These are phyloP conservation scores for Periconia sp. DNA, from an alignment of 2,329 filamentous ascomycete genomes.

Conservation along the genomic window DNA sequence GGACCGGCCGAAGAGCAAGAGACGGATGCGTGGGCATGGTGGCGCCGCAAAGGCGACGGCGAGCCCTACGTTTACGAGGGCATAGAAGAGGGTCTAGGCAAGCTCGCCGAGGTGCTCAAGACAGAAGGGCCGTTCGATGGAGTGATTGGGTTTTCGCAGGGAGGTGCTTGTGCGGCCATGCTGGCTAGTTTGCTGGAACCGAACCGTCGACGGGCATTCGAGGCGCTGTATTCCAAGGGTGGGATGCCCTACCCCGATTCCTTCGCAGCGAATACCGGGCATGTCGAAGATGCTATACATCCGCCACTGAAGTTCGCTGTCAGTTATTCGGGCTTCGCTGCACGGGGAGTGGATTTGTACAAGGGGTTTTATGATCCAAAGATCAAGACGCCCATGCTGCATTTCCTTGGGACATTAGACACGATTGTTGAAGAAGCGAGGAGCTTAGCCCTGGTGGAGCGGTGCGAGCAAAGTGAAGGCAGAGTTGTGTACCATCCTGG, in stretches of 20 bases:
- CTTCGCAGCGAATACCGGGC: conserved; percentile 47
- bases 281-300: conserved; percentile 50
- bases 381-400: conserved; percentile 78
- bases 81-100: conserved; percentile 70
- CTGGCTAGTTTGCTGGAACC: conserved; percentile 74
- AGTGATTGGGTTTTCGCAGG: conserved; percentile 45
- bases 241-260: conserved; percentile 60
- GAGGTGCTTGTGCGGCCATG: conserved; percentile 68
- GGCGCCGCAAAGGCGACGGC: conserved; percentile 69
- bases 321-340: conserved; percentile 78
- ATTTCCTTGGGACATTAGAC: conserved; percentile 84
- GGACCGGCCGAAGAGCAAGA: conserved; percentile 58
- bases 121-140: conserved; percentile 44
- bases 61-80: conserved; percentile 65
- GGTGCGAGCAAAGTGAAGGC: conserved; percentile 60
- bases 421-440: conserved; percentile 83
- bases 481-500: conserved; percentile 78
- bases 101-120: conserved; percentile 58
- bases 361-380: conserved; percentile 75
- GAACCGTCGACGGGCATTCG: conserved; percentile 56
- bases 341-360: conserved; percentile 65
- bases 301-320: conserved; percentile 72
- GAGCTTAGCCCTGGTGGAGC: conserved; percentile 70
- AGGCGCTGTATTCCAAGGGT: conserved; percentile 40
- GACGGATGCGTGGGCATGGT: conserved; percentile 83